Evolutionary conservation across 2,329 filamentous ascomycete genomes (phyloP).

Genomic region (Sarocladium brachiariae): DNA sequence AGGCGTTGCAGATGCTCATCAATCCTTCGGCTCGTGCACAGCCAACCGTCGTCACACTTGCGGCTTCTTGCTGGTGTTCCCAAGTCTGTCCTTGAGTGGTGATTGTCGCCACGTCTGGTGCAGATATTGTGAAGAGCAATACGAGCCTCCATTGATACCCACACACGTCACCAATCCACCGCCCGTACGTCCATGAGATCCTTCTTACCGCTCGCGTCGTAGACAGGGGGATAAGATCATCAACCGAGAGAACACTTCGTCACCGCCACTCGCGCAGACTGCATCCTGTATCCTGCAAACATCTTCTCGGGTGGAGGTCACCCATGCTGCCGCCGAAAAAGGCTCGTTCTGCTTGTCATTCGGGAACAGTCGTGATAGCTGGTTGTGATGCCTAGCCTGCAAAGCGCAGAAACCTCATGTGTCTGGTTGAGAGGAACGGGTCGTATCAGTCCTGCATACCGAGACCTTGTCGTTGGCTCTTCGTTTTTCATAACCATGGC

Average conservation of each 20-base stretch:
- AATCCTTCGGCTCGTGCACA: not conserved
- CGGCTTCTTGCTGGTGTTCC: too few species aligned
- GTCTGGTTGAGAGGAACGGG: not conserved
- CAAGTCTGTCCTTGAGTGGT: too few species aligned
- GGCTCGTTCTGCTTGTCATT: not conserved
- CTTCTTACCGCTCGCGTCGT: not conserved
- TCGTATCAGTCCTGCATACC: not conserved
- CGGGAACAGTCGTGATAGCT: not conserved
- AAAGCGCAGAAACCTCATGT: not conserved
- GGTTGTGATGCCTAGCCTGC: not conserved
- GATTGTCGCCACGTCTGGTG: too few species aligned
- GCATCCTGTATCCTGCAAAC: not conserved
- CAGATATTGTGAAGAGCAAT: not conserved
- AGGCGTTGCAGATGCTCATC: not conserved
- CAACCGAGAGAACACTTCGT: too few species aligned
- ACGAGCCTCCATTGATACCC: not conserved
- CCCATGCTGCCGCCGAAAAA: not conserved
- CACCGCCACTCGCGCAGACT: too few species aligned
- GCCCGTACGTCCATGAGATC: too few species aligned
- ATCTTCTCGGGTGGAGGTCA: not conserved
- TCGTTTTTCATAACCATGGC: not conserved
- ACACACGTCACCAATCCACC: not conserved
- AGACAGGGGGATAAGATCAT: too few species aligned
- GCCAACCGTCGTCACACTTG: not conserved
- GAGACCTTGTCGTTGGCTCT: slow-evolving; percentile 13